Percentiles rank a stretch among this genome's conserved stretches.
phyloP scores from a whole-genome alignment of 1,284 basidiomycete species.

The Cutaneotrichosporon sp. region DNA sequence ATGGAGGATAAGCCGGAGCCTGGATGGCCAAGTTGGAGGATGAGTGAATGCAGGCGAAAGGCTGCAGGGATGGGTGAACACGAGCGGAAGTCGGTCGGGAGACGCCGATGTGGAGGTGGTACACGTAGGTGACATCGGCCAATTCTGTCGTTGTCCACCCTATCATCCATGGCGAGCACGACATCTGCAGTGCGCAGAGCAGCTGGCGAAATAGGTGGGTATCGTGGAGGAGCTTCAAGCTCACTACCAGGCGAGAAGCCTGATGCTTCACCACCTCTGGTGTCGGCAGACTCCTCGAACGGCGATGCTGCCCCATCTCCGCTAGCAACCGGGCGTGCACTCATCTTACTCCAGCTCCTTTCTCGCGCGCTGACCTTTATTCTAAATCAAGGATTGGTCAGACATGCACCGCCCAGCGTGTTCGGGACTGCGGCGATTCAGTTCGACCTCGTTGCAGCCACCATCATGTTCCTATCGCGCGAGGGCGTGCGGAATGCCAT shows the following conservation, averaged over 20 bases:
- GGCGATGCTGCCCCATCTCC: slow-evolving; percentile 1
- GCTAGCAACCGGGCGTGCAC: slow-evolving; percentile 55
- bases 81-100: too few relatives aligned
- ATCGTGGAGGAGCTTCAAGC: too few relatives aligned
- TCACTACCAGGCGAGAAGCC: too few relatives aligned
- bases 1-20: not conserved
- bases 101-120: not conserved
- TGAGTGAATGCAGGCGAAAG: too few relatives aligned
- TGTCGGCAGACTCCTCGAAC: too few relatives aligned
- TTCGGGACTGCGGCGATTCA: slow-evolving; percentile 83
- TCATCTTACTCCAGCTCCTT: slow-evolving; percentile 79
- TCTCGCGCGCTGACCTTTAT: slow-evolving; percentile 79
- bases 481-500: slow-evolving; percentile 86
- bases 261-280: too few relatives aligned
- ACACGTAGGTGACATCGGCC: not conserved
- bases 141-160: too few relatives aligned
- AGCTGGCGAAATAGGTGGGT: too few relatives aligned
- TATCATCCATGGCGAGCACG: too few relatives aligned
- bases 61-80: not conserved
- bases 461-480: slow-evolving; percentile 83
- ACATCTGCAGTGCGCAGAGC: too few relatives aligned
- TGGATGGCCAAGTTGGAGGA: not conserved
- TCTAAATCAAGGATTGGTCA: slow-evolving; percentile 77
- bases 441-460: slow-evolving; percentile 78
- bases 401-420: slow-evolving; percentile 75